Percentiles rank a stretch among this genome's conserved stretches.
Evolutionary conservation across 192 early-diverging fungal genomes (phyloP).

Genomic region (Chytriomyces sp.): DNA sequence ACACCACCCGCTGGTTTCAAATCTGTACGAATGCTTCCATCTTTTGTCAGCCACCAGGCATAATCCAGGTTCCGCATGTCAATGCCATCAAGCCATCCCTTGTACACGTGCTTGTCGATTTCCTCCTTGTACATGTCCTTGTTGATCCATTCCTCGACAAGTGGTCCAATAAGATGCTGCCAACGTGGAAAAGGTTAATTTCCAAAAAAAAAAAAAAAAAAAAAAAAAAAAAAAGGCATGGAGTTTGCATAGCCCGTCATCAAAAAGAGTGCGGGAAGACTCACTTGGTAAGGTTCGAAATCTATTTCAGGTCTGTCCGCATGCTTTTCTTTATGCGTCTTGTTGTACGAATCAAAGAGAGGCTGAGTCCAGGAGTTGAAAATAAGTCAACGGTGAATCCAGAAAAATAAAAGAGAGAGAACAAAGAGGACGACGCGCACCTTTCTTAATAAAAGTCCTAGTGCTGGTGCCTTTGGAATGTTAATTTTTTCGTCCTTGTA

Average conservation of each 20-base stretch:
- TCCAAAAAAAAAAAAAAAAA: neutral
- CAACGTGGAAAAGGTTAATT: neutral
- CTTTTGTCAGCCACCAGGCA: slow-evolving; percentile 65
- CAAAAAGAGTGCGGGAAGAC: too few species aligned
- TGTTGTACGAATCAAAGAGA: slow-evolving; percentile 33
- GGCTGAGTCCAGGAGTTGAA: slow-evolving; percentile 1
- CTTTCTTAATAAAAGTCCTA: slow-evolving; percentile 34
- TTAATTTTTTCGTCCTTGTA: slow-evolving; percentile 79
- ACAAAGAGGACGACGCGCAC: neutral
- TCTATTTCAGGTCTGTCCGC: slow-evolving; percentile 23
- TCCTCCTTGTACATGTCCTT: slow-evolving; percentile 79
- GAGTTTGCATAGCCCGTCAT: too few species aligned
- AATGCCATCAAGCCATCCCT: slow-evolving; percentile 64
- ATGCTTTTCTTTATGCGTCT: slow-evolving; percentile 5
- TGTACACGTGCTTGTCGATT: slow-evolving; percentile 54
- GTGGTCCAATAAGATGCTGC: slow-evolving; percentile 74
- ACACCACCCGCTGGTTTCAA: slow-evolving; percentile 40
- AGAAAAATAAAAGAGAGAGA: slow-evolving; percentile 11
- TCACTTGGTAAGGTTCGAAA: slow-evolving; percentile 32
- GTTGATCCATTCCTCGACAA: slow-evolving; percentile 92
- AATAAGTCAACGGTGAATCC: neutral
- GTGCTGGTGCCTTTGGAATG: slow-evolving; percentile 90
- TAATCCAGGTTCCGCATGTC: slow-evolving; percentile 62
- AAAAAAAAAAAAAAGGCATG: slow-evolving; percentile 35
- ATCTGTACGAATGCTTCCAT: slow-evolving; percentile 62